A percentile compares a stretch with the other conserved stretches of the same genome.
phyloP scores from a whole-genome alignment of 148 eudicot species.

The Heliamphora exappendiculata region DNA sequence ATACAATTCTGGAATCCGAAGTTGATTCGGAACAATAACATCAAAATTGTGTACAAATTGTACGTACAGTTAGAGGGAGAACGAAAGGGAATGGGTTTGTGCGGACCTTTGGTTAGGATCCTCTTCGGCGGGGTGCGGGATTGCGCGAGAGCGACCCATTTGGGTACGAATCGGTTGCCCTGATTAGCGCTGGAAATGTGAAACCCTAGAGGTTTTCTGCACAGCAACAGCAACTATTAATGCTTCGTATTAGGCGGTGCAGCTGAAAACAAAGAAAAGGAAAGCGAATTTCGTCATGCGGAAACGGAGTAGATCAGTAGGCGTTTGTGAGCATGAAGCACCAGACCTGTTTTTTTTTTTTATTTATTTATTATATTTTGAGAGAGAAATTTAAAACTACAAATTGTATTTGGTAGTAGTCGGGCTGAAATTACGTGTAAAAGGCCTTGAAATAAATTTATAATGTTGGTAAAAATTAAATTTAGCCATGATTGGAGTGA shows the following conservation, averaged over 20 bases:
- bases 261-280: no score
- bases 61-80: background rate
- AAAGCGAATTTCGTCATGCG: no score
- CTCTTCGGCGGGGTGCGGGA: conserved; percentile 50
- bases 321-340: no score
- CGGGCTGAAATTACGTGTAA: no score
- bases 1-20: background rate
- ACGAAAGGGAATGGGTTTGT: background rate
- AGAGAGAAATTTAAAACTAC: no score
- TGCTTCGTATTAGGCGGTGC: background rate
- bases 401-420: no score
- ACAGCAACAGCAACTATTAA: background rate
- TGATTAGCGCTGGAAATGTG: conserved; percentile 9
- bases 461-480: no score
- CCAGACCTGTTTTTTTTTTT: no score
- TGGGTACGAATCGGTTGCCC: background rate
- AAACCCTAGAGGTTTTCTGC: conserved; percentile 11
- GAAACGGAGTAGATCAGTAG: no score
- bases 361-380: no score
- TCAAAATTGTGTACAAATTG: background rate
- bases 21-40: background rate
- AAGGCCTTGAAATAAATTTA: no score
- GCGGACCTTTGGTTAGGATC: conserved; percentile 68
- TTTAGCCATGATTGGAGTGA: no score
- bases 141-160: conserved; percentile 85